Evolutionary conservation across 768 basidiomycete genomes (phyloP).

Genomic region (Naganishia vaughanmartiniae): DNA sequence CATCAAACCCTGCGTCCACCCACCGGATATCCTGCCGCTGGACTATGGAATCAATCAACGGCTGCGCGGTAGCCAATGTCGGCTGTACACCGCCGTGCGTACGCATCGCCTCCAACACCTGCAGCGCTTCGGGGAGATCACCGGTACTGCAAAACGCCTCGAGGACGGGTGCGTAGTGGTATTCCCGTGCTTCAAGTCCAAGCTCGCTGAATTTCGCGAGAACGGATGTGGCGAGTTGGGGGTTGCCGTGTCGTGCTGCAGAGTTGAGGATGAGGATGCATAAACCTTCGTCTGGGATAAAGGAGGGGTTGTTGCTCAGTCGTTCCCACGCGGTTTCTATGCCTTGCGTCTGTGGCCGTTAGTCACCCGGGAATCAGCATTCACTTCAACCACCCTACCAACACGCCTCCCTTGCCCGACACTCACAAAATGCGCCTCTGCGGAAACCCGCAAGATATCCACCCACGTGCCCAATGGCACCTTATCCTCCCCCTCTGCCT

Average conservation of each 20-base stretch:
- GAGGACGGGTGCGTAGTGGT: constrained; percentile 74
- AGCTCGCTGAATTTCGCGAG: constrained; percentile 60
- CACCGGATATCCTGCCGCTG: constrained; percentile 53
- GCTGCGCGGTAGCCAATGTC: constrained; percentile 58
- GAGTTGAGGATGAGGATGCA: constrained; percentile 68
- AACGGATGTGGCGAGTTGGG: constrained; percentile 67
- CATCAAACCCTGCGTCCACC: constrained; percentile 65
- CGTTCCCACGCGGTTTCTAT: constrained; percentile 64
- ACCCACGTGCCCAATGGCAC: constrained; percentile 64
- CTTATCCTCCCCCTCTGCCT: constrained; percentile 55
- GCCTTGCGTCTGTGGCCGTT: constrained; percentile 63
- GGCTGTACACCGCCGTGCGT: constrained; percentile 57
- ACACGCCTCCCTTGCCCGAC: no score
- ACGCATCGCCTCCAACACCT: constrained; percentile 63
- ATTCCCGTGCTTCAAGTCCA: constrained; percentile 61
- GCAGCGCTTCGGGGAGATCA: constrained; percentile 65
- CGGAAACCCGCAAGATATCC: constrained; percentile 64
- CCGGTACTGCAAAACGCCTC: constrained; percentile 66
- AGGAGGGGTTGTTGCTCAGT: constrained; percentile 58
- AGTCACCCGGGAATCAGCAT: no score
- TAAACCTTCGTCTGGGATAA: constrained; percentile 72
- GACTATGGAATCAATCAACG: constrained; percentile 59
- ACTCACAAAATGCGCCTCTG: constrained; percentile 68
- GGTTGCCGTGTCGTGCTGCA: constrained; percentile 69
- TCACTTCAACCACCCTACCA: no score